A percentile compares a stretch with the other conserved stretches of the same genome.
Conservation (phyloP, 441 rosid species). For the Jatropha podagrica region DNA sequence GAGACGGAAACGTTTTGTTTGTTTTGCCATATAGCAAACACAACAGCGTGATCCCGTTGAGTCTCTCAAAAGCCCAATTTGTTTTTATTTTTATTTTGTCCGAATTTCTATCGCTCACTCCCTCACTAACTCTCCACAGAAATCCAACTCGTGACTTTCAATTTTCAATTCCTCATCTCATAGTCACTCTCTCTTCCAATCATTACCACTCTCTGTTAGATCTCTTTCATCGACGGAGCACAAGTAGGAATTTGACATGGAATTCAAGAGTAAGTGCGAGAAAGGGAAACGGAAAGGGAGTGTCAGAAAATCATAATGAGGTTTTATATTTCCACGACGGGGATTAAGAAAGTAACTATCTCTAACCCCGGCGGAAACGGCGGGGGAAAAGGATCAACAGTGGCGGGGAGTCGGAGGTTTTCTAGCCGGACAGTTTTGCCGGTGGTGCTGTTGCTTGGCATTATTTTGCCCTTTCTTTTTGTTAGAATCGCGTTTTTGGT, state of each 20-base stretch:
- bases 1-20: background rate
- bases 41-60: background rate
- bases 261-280: slow-evolving; percentile 26
- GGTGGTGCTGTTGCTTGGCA: slow-evolving; percentile 53
- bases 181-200: background rate
- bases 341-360: slow-evolving; percentile 60
- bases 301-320: slow-evolving; percentile 37
- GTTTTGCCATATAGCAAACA: background rate
- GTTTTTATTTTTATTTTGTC: background rate
- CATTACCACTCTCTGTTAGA: background rate
- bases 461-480: slow-evolving; percentile 60
- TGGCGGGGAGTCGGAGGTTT: slow-evolving; percentile 46
- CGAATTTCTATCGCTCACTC: background rate
- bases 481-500: slow-evolving; percentile 69
- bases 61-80: background rate
- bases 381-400: slow-evolving; percentile 42
- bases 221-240: background rate
- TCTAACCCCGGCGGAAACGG: slow-evolving; percentile 38
- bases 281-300: background rate
- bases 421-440: slow-evolving; percentile 50
- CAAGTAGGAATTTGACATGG: background rate
- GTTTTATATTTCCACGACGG: slow-evolving; percentile 66
- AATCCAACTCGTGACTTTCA: background rate
- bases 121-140: background rate
- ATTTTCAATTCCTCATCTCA: too few species aligned